A percentile compares a stretch with the other conserved stretches of the same genome.
Evolutionary conservation across 805 yeast genomes (phyloP).

Genomic region (Hanseniaspora jakobsenii): DNA sequence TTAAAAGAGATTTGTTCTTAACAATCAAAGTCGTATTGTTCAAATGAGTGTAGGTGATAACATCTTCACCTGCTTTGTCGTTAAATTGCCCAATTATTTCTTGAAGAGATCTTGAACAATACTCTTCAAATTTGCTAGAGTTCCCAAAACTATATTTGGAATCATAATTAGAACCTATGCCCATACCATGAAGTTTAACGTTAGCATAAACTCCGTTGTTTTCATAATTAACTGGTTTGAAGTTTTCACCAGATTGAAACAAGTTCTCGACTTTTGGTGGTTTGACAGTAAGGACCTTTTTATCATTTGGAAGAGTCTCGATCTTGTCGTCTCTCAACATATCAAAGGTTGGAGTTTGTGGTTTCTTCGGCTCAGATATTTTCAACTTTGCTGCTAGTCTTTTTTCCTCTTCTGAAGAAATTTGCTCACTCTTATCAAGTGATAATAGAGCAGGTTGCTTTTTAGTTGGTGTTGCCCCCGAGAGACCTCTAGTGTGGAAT

Average conservation of each 20-base stretch:
- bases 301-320: neutral
- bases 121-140: no score
- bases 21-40: neutral
- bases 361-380: neutral
- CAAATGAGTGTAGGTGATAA: conserved; percentile 14
- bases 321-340: neutral
- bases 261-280: neutral
- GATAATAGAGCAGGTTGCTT: neutral
- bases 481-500: conserved; percentile 2
- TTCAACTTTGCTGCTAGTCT: neutral
- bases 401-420: neutral
- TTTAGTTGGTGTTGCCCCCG: conserved; percentile 13
- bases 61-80: conserved; percentile 15
- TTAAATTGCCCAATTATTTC: conserved; percentile 5
- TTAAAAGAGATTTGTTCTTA: neutral
- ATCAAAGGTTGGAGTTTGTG: conserved; percentile 3
- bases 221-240: conserved; percentile 1
- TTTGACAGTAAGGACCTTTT: neutral
- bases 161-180: no score
- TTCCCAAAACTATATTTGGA: no score
- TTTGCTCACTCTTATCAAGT: no score
- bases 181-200: neutral
- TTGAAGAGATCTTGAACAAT: neutral
- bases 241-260: neutral
- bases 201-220: conserved; percentile 1